Percentiles rank a stretch among this genome's conserved stretches.
phyloP scores from a whole-genome alignment of 2,329 filamentous ascomycete genomes.

The Domatiomyces globalis region DNA sequence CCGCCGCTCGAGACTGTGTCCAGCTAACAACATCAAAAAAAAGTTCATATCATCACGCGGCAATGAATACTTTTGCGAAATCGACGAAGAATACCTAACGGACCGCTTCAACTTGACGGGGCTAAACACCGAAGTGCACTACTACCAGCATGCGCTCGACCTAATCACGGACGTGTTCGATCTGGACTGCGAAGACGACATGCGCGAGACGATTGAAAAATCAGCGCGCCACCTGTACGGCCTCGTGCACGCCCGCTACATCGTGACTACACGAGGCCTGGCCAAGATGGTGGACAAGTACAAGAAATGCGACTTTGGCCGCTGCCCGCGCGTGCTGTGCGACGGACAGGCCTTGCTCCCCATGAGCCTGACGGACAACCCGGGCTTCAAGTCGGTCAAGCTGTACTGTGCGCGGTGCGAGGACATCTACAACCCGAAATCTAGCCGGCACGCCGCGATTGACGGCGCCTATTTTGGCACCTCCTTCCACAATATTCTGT shows the following conservation, averaged over 20 bases:
- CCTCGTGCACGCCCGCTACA: constrained; percentile 88
- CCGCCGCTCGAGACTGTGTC: no score
- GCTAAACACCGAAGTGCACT: constrained; percentile 91
- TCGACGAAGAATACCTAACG: constrained; percentile 96
- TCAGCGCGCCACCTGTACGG: constrained; percentile 91
- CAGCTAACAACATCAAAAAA: not conserved
- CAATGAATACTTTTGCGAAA: constrained; percentile 99
- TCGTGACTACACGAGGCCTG: constrained; percentile 85
- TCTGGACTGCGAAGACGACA: constrained; percentile 94
- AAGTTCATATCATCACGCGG: constrained; percentile 96
- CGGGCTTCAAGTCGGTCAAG: constrained; percentile 81
- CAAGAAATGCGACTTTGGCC: constrained; percentile 95
- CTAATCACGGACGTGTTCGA: constrained; percentile 97
- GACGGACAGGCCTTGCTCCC: constrained; percentile 84
- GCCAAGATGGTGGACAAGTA: constrained; percentile 99
- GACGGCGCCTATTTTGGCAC: constrained; percentile 97
- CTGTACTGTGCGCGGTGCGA: constrained; percentile 96
- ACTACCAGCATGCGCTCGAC: constrained; percentile 97
- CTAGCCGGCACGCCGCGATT: constrained; percentile 83
- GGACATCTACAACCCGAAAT: constrained; percentile 98
- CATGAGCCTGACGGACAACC: constrained; percentile 82
- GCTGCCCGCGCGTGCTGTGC: constrained; percentile 93
- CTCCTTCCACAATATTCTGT: constrained; percentile 97
- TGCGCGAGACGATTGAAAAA: constrained; percentile 96
- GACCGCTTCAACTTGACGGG: constrained; percentile 97